phyloP scores from a whole-genome alignment of 2,329 filamentous ascomycete genomes.

The Aspergillus awamori region DNA sequence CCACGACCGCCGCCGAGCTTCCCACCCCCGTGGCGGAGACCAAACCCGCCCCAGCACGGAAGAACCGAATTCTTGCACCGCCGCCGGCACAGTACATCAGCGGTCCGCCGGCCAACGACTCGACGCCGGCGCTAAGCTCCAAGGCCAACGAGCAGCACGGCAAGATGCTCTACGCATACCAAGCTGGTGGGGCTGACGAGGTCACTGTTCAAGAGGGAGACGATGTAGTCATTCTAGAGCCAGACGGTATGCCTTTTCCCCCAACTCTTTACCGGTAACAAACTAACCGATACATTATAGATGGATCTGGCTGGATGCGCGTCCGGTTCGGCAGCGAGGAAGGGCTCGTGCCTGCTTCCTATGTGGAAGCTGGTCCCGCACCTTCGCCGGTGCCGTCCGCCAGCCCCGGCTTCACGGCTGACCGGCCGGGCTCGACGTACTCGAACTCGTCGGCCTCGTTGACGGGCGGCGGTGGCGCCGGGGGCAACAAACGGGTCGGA shows the following conservation, averaged over 20 bases:
- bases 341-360: slow-evolving; percentile 84
- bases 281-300: slow-evolving; percentile 50
- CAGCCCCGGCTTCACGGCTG: slow-evolving; percentile 37
- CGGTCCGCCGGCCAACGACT: slow-evolving; percentile 53
- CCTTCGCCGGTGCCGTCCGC: slow-evolving; percentile 45
- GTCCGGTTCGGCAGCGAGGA: slow-evolving; percentile 71
- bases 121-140: slow-evolving; percentile 35
- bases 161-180: slow-evolving; percentile 88
- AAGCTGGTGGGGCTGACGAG: slow-evolving; percentile 79
- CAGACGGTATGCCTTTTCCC: slow-evolving; percentile 70
- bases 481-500: slow-evolving; percentile 73
- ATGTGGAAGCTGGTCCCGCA: slow-evolving; percentile 69
- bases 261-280: background rate
- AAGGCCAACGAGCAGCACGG: slow-evolving; percentile 64
- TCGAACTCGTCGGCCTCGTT: slow-evolving; percentile 76
- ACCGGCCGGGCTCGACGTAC: slow-evolving; percentile 72
- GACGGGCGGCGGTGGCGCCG: slow-evolving; percentile 34
- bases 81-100: slow-evolving; percentile 81
- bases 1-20: slow-evolving; percentile 49
- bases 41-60: slow-evolving; percentile 45
- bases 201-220: slow-evolving; percentile 76
- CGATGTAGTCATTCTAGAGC: slow-evolving; percentile 76
- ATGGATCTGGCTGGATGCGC: slow-evolving; percentile 89
- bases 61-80: slow-evolving; percentile 80
- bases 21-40: slow-evolving; percentile 26